Percentiles rank a stretch among this genome's conserved stretches.
Conservation (phyloP, 148 eudicot genomes). For the Silene conica region DNA sequence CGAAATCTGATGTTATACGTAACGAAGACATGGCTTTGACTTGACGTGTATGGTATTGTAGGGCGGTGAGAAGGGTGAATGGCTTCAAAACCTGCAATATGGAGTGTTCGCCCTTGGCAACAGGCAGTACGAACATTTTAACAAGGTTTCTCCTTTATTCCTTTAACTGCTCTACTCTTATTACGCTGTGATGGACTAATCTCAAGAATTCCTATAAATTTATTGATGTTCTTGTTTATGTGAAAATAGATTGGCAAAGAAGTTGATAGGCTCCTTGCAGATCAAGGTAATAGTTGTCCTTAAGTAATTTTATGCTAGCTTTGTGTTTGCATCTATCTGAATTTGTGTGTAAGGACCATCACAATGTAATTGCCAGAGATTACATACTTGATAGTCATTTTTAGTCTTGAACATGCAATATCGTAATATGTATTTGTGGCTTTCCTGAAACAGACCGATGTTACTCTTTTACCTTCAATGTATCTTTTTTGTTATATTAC, state of each 20-base stretch:
- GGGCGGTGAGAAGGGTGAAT: constrained; percentile 64
- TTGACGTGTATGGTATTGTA: constrained; percentile 20
- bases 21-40: not conserved
- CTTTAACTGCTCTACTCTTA: not conserved
- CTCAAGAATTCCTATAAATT: not conserved
- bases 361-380: too few relatives aligned
- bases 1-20: not conserved
- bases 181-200: not conserved
- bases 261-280: constrained; percentile 59
- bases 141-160: constrained; percentile 54
- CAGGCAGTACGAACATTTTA: constrained; percentile 92
- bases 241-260: constrained; percentile 62
- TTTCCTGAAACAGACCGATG: not conserved
- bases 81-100: constrained; percentile 73
- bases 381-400: too few relatives aligned
- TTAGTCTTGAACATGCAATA: too few relatives aligned
- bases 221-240: constrained; percentile 2
- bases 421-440: not conserved
- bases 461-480: not conserved
- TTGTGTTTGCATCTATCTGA: constrained; percentile 11
- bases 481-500: not conserved
- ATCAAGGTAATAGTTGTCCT: constrained; percentile 52
- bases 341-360: constrained; percentile 1
- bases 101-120: constrained; percentile 91
- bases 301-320: not conserved